phyloP scores from a whole-genome alignment of 768 basidiomycete species.

The Phanerochaete sordida region DNA sequence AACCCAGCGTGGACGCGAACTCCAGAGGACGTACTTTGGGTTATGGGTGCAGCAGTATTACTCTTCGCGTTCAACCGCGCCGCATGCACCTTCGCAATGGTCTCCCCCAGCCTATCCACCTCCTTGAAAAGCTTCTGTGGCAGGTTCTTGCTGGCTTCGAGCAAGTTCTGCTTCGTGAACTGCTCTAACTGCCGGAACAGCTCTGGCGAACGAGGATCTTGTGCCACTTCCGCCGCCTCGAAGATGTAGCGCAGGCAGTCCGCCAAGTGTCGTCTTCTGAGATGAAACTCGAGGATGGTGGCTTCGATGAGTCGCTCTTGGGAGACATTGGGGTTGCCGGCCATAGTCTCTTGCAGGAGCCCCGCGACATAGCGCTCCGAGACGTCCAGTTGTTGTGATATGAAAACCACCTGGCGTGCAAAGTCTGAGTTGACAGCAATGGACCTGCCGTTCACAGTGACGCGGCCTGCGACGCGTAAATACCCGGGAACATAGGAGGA shows the following conservation, averaged over 20 bases:
- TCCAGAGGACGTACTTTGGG: constrained; percentile 43
- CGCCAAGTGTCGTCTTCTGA: constrained; percentile 63
- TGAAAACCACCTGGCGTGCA: constrained; percentile 69
- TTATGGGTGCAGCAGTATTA: constrained; percentile 53
- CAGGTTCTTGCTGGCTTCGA: constrained; percentile 44
- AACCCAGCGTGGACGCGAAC: background rate
- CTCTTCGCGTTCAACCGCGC: constrained; percentile 61
- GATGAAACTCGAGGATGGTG: constrained; percentile 65
- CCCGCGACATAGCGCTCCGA: constrained; percentile 80
- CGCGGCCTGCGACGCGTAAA: constrained; percentile 50
- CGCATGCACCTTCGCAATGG: constrained; percentile 49
- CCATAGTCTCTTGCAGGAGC: constrained; percentile 61
- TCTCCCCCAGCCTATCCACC: constrained; percentile 55
- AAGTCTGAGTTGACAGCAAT: constrained; percentile 78
- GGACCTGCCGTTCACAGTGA: constrained; percentile 57
- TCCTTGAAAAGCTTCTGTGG: constrained; percentile 57
- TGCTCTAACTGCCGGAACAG: constrained; percentile 48
- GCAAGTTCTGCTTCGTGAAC: constrained; percentile 55
- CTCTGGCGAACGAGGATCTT: constrained; percentile 39
- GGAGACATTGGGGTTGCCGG: constrained; percentile 60
- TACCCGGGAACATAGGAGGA: background rate
- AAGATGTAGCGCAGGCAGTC: constrained; percentile 70
- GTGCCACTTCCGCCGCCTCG: constrained; percentile 53
- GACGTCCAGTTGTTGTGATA: constrained; percentile 75
- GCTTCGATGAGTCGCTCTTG: constrained; percentile 59